phyloP scores from a whole-genome alignment of 306 rosid genomes.

The Erythrophleum fordii region DNA sequence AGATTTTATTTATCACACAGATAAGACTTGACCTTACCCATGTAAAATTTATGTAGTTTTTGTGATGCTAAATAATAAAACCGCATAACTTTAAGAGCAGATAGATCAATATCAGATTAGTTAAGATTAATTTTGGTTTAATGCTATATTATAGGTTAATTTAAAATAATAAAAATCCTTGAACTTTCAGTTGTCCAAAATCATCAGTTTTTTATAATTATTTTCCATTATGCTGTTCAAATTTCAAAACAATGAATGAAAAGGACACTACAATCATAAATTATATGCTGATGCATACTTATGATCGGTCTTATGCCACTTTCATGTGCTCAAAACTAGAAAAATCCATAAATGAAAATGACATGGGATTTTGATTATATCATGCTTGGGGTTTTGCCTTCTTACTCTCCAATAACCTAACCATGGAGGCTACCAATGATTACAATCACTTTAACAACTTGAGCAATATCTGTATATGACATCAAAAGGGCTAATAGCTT shows the following conservation, averaged over 20 bases:
- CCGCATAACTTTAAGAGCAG: not conserved
- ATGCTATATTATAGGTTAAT: not conserved
- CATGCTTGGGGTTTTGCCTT: conserved; percentile 17
- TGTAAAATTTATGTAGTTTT: not conserved
- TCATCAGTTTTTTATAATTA: not conserved
- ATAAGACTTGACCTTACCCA: not conserved
- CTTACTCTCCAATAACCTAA: conserved; percentile 25
- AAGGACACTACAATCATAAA: conserved; percentile 3
- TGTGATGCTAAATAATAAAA: too few relatives aligned
- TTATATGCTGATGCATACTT: conserved; percentile 38
- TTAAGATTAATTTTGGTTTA: not conserved
- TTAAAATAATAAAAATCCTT: not conserved
- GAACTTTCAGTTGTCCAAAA: not conserved
- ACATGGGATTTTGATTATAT: conserved; percentile 45
- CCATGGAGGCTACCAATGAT: conserved; percentile 40
- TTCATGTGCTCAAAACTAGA: conserved; percentile 36
- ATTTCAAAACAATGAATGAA: not conserved
- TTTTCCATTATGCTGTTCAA: not conserved
- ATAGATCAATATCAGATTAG: not conserved
- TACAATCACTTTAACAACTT: conserved; percentile 32
- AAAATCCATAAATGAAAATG: conserved; percentile 37
- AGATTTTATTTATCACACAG: not conserved
- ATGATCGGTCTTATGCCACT: conserved; percentile 32
- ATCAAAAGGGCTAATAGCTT: conserved; percentile 23
- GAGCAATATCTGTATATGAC: conserved; percentile 31